Evolutionary conservation across 805 yeast genomes (phyloP).

Genomic region (Yamadazyma paraphyllophila): DNA sequence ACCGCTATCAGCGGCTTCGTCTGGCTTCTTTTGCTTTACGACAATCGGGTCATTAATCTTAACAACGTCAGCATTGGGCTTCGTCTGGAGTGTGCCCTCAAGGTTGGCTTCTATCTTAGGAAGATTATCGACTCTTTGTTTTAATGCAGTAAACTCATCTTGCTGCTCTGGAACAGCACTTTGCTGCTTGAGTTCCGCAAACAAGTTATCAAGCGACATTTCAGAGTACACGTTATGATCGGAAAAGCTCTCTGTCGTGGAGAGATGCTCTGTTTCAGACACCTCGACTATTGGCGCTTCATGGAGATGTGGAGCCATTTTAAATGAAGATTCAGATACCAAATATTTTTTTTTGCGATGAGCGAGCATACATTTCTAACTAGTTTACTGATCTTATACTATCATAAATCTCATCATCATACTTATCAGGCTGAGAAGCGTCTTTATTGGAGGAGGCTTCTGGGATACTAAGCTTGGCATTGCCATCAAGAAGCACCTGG

Average conservation of each 20-base stretch:
- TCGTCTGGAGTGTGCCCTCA: conserved; percentile 21
- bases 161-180: conserved; percentile 4
- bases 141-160: conserved; percentile 34
- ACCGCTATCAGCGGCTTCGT: conserved; percentile 42
- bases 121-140: conserved; percentile 29
- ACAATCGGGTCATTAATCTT: conserved; percentile 48
- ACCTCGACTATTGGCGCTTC: conserved; percentile 17
- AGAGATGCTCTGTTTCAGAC: conserved; percentile 22
- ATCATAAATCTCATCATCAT: conserved; percentile 13
- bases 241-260: conserved; percentile 26
- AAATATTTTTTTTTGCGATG: conserved; percentile 8
- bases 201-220: conserved; percentile 30
- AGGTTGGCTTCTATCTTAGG: conserved; percentile 40
- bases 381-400: conserved; percentile 4
- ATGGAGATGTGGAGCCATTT: conserved; percentile 2
- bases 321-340: not conserved
- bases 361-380: conserved; percentile 3
- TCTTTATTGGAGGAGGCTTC: conserved; percentile 1
- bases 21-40: conserved; percentile 13
- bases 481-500: conserved; percentile 44
- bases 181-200: conserved; percentile 28
- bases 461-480: conserved; percentile 35
- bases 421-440: conserved; percentile 8
- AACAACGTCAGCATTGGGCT: conserved; percentile 21
- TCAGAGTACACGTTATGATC: conserved; percentile 13